These are phyloP conservation scores for Dioscorea zingiberensis DNA, from an alignment of 106 monocot genomes.

Conservation along the genomic window DNA sequence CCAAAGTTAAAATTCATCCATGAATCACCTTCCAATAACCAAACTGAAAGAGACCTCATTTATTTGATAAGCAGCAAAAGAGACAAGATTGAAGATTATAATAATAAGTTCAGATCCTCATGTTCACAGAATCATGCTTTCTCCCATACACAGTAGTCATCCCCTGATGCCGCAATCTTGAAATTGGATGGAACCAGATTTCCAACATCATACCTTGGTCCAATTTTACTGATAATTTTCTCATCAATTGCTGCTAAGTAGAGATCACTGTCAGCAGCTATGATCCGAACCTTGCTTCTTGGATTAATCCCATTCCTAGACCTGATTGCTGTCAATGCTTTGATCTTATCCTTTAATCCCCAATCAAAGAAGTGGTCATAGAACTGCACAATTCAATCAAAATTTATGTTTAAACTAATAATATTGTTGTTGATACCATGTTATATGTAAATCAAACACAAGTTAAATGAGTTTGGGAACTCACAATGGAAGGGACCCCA, in stretches of 20 bases:
- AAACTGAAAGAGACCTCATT: no score
- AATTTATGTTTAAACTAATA: no score
- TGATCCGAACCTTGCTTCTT: constrained; percentile 34
- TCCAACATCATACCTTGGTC: constrained; percentile 26
- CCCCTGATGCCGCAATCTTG: constrained; percentile 30
- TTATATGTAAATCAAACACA: no score
- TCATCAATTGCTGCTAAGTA: constrained; percentile 55
- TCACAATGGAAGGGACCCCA: constrained; percentile 52
- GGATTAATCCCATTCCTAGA: constrained; percentile 34
- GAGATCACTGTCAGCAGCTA: constrained; percentile 36
- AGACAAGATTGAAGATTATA: no score
- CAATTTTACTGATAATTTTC: constrained; percentile 47
- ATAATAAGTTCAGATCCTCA: no score
- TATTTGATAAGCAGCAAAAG: no score
- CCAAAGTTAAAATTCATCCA: no score
- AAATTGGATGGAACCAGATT: constrained; percentile 32
- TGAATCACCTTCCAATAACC: no score
- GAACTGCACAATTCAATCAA: constrained; percentile 31
- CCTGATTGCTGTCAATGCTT: constrained; percentile 28
- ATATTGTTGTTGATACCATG: no score
- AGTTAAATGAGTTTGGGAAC: no score
- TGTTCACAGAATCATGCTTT: constrained; percentile 7
- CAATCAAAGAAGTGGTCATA: constrained; percentile 54
- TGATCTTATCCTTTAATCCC: constrained; percentile 44
- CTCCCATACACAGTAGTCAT: constrained; percentile 52